Evolutionary conservation across 176 grass and related monocot genomes (phyloP).

Genomic region (Neostapfia colusana): DNA sequence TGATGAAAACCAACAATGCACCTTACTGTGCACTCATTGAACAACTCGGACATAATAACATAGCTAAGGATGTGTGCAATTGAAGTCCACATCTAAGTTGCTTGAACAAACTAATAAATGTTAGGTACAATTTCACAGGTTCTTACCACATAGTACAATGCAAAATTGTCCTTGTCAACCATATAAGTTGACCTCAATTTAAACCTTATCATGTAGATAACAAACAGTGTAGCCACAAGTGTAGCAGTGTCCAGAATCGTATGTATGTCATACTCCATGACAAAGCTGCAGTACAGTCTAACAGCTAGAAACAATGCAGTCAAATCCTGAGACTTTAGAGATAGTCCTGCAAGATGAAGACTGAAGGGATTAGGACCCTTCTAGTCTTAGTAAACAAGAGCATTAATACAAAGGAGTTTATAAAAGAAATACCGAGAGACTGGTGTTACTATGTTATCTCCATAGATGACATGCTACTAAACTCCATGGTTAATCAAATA

Average conservation of each 20-base stretch:
- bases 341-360: conserved; percentile 74
- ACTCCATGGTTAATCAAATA: not conserved
- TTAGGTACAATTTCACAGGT: not conserved
- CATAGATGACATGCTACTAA: not conserved
- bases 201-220: conserved; percentile 98
- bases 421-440: not conserved
- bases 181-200: conserved; percentile 92
- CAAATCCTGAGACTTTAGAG: conserved; percentile 94
- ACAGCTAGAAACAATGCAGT: conserved; percentile 95
- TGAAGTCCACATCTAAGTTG: not conserved
- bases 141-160: conserved; percentile 92
- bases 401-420: too few relatives aligned
- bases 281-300: conserved; percentile 98
- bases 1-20: not conserved
- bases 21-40: not conserved
- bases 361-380: not conserved
- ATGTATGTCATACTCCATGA: conserved; percentile 99
- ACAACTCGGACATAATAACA: not conserved
- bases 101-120: not conserved
- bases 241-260: conserved; percentile 83
- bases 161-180: conserved; percentile 96
- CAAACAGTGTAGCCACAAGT: conserved; percentile 89
- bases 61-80: not conserved
- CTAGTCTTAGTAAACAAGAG: not conserved
- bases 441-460: not conserved